Evolutionary conservation across 1,139 yeast species (phyloP).

Genomic region (Debaryomyces sp.): DNA sequence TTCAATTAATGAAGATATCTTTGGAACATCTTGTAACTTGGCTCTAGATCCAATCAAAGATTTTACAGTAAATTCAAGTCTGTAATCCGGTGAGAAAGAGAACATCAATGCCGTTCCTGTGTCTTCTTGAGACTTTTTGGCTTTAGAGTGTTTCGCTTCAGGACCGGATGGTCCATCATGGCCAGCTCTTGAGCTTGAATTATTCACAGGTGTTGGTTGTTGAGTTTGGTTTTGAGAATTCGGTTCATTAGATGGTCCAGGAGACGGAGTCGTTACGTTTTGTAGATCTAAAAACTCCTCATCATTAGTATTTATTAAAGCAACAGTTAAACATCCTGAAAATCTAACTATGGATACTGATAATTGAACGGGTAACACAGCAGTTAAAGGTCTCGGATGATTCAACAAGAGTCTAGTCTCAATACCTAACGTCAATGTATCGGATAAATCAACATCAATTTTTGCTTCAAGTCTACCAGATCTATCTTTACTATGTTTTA

Average conservation of each 20-base stretch:
- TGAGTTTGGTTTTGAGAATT: background rate
- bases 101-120: conserved; percentile 76
- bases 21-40: conserved; percentile 90
- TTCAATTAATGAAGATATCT: conserved; percentile 83
- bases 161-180: background rate
- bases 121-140: conserved; percentile 15
- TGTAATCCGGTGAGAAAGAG: conserved; percentile 88
- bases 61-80: conserved; percentile 81
- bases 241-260: background rate
- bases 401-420: conserved; percentile 82
- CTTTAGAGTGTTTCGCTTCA: background rate
- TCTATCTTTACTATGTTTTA: conserved; percentile 56
- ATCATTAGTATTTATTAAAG: conserved; percentile 60
- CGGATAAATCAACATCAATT: conserved; percentile 90
- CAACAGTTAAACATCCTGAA: conserved; percentile 88
- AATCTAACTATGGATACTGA: conserved; percentile 89
- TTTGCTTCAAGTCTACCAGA: conserved; percentile 77
- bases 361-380: conserved; percentile 79
- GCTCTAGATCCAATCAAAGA: conserved; percentile 93
- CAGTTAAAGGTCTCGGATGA: conserved; percentile 83
- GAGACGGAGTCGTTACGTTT: background rate
- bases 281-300: conserved; percentile 29
- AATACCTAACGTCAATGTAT: conserved; percentile 84
- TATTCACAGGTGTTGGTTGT: conserved; percentile 6
- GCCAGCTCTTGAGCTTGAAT: background rate